Evolutionary conservation across 2,329 filamentous ascomycete genomes (phyloP).

Genomic region (Penicillium sp.): DNA sequence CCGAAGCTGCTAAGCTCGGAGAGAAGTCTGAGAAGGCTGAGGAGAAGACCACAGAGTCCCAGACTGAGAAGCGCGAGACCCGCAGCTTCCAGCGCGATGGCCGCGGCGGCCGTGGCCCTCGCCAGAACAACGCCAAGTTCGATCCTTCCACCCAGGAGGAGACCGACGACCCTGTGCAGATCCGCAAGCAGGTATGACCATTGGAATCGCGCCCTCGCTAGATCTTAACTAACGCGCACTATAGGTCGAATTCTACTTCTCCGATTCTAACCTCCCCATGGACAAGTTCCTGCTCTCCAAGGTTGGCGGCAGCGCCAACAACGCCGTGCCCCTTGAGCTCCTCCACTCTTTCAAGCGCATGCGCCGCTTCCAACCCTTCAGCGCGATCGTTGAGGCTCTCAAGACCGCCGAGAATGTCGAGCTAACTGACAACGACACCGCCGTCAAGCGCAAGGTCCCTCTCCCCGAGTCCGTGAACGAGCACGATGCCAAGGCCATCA

Average conservation of each 20-base stretch:
- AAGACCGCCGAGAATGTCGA: constrained; percentile 72
- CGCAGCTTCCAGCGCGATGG: constrained; percentile 27
- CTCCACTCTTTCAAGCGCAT: constrained; percentile 92
- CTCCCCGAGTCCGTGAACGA: constrained; percentile 56
- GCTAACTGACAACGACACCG: constrained; percentile 70
- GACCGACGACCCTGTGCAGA: constrained; percentile 73
- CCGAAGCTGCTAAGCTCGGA: constrained; percentile 38
- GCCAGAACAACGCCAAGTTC: constrained; percentile 63
- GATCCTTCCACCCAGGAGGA: constrained; percentile 66
- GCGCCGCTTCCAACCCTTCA: constrained; percentile 88
- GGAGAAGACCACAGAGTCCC: constrained; percentile 24
- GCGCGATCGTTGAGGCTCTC: constrained; percentile 76
- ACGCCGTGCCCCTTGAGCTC: constrained; percentile 69
- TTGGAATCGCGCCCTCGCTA: no score
- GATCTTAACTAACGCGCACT: constrained; percentile 6
- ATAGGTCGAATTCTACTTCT: constrained; percentile 94
- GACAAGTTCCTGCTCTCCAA: constrained; percentile 84
- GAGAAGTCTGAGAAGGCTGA: constrained; percentile 39
- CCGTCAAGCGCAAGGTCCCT: constrained; percentile 72
- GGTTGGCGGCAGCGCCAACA: constrained; percentile 72
- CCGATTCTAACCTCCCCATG: constrained; percentile 80
- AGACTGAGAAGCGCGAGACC: constrained; percentile 23
- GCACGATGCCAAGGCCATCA: constrained; percentile 53
- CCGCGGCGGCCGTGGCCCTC: constrained; percentile 27
- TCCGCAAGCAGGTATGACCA: constrained; percentile 72